A percentile compares a stretch with the other conserved stretches of the same genome.
phyloP scores from a whole-genome alignment of 306 rosid species.

The Prunus persica region DNA sequence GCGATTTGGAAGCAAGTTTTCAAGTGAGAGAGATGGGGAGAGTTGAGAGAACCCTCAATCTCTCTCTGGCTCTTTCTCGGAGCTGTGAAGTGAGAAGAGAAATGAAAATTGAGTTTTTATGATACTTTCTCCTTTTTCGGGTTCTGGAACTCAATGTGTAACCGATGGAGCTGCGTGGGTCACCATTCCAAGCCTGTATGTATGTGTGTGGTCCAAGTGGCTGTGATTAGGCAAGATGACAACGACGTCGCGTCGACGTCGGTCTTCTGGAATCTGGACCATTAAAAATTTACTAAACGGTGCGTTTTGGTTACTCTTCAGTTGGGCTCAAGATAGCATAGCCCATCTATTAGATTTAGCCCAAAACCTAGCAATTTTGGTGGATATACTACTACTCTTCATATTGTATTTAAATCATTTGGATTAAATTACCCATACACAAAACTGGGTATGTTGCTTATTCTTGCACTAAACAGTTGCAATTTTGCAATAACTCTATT shows the following conservation, averaged over 20 bases:
- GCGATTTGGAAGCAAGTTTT: not conserved
- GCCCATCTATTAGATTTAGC: not conserved
- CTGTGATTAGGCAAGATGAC: not conserved
- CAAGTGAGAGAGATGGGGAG: not conserved
- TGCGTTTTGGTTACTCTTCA: not conserved
- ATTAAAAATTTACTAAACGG: not conserved
- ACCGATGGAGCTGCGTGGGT: conserved; percentile 5
- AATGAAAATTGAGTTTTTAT: not conserved
- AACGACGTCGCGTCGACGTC: not conserved
- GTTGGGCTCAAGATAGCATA: not conserved
- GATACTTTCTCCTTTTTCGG: not conserved
- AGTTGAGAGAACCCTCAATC: not conserved
- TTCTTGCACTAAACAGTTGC: too few species aligned
- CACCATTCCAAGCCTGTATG: not conserved
- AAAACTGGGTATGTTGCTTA: too few species aligned
- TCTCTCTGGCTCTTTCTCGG: not conserved
- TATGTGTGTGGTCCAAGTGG: conserved; percentile 8
- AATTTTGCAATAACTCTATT: too few species aligned
- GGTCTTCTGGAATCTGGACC: not conserved
- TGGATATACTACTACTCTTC: not conserved
- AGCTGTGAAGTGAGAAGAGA: not conserved
- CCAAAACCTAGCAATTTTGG: not conserved
- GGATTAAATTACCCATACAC: too few species aligned
- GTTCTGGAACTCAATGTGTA: not conserved
- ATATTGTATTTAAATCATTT: too few species aligned